A percentile compares a stretch with the other conserved stretches of the same genome.
Evolutionary conservation across 1,284 basidiomycete genomes (phyloP).

Genomic region (Rhodotorula sp.): DNA sequence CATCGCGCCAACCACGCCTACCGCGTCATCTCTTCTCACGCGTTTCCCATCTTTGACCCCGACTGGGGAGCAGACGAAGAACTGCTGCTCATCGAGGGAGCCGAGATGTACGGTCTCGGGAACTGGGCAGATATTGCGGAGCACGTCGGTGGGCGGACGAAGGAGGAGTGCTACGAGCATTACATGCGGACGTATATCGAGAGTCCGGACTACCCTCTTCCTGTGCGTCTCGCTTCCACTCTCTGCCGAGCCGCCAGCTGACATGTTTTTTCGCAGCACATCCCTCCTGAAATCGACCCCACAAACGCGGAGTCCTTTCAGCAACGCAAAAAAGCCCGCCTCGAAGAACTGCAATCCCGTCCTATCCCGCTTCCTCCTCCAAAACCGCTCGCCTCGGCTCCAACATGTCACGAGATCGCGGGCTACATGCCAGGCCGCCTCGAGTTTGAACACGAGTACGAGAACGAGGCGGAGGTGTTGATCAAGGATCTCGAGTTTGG

Average conservation of each 20-base stretch:
- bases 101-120: constrained; percentile 83
- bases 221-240: constrained; percentile 53
- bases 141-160: constrained; percentile 81
- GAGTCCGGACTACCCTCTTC: constrained; percentile 71
- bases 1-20: constrained; percentile 90
- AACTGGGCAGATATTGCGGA: constrained; percentile 98
- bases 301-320: constrained; percentile 79
- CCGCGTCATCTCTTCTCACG: constrained; percentile 88
- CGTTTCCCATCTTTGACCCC: constrained; percentile 89
- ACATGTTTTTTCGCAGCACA: constrained; percentile 53
- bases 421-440: constrained; percentile 93
- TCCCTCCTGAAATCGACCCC: constrained; percentile 60
- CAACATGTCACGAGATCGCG: constrained; percentile 89
- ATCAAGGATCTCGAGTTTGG: constrained; percentile 98
- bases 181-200: constrained; percentile 81
- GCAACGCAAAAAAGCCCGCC: constrained; percentile 76
- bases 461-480: constrained; percentile 85
- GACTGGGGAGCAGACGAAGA: constrained; percentile 99
- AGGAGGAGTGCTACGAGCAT: constrained; percentile 90
- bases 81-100: constrained; percentile 83
- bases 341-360: constrained; percentile 59
- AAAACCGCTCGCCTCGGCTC: constrained; percentile 81
- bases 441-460: constrained; percentile 89
- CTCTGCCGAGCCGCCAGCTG: too few species aligned
- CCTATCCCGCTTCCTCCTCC: constrained; percentile 51